phyloP scores from a whole-genome alignment of 2,329 filamentous ascomycete genomes.

The Tolypocladium sp. region DNA sequence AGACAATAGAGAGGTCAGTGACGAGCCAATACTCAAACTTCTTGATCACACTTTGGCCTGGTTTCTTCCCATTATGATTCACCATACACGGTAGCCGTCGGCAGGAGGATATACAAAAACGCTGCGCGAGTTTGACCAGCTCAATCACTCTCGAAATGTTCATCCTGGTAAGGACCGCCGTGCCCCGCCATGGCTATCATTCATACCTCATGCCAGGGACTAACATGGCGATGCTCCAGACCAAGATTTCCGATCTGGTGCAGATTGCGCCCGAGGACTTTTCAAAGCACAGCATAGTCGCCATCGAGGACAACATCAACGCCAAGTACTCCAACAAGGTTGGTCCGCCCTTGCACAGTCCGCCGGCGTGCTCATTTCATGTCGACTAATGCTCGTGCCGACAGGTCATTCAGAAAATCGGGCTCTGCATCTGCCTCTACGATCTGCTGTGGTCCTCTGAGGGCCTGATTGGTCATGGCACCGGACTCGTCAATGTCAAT shows the following conservation, averaged over 20 bases:
- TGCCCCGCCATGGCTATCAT: not conserved
- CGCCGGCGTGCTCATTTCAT: not conserved
- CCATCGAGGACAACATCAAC: constrained; percentile 95
- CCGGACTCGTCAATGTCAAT: constrained; percentile 88
- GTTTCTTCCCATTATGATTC: not conserved
- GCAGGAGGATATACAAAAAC: not conserved
- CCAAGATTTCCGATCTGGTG: constrained; percentile 88
- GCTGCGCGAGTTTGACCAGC: not conserved
- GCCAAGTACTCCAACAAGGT: constrained; percentile 93
- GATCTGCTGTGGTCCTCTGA: constrained; percentile 85
- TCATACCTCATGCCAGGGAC: not conserved
- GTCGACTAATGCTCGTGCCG: not conserved
- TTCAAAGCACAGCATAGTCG: constrained; percentile 68
- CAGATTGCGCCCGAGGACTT: constrained; percentile 89
- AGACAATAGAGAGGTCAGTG: not conserved
- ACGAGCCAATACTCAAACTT: not conserved
- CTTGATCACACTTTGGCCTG: not conserved
- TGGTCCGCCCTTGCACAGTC: not conserved
- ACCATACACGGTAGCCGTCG: not conserved
- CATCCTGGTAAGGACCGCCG: constrained; percentile 1
- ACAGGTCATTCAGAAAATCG: constrained; percentile 83
- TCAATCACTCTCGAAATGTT: constrained; percentile 1
- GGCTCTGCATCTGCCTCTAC: constrained; percentile 87
- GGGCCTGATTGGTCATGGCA: constrained; percentile 87
- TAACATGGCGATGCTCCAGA: constrained; percentile 39